Percentiles rank a stretch among this genome's conserved stretches.
Evolutionary conservation across 1,284 basidiomycete genomes (phyloP).

Genomic region (Grifola frondosa): DNA sequence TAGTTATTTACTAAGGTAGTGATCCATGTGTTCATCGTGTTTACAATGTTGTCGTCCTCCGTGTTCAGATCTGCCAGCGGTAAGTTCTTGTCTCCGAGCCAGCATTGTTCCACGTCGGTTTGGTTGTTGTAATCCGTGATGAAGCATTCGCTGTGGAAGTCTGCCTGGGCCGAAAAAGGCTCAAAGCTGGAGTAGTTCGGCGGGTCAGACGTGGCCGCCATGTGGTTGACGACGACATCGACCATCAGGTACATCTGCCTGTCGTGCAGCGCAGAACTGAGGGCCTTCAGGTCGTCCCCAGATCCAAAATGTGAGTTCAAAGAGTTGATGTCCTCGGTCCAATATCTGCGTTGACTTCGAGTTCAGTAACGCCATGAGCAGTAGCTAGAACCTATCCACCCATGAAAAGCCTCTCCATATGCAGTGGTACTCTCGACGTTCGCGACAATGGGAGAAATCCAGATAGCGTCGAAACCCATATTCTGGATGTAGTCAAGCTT

Average conservation of each 20-base stretch:
- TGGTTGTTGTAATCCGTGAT: conserved; percentile 50
- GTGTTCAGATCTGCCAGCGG: conserved; percentile 76
- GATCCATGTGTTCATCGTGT: conserved; percentile 63
- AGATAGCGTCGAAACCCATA: conserved; percentile 76
- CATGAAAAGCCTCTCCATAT: conserved; percentile 70
- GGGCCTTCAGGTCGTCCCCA: conserved; percentile 63
- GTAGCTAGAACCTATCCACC: conserved; percentile 26
- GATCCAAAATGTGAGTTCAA: conserved; percentile 73
- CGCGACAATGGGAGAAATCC: conserved; percentile 66
- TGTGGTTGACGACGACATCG: conserved; percentile 76
- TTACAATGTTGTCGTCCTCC: conserved; percentile 55
- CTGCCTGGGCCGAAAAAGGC: conserved; percentile 55
- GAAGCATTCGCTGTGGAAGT: conserved; percentile 66
- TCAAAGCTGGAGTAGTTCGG: conserved; percentile 59
- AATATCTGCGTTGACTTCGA: conserved; percentile 39
- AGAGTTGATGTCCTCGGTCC: conserved; percentile 60
- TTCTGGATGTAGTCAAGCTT: conserved; percentile 79
- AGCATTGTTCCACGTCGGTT: conserved; percentile 69
- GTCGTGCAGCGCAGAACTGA: conserved; percentile 62
- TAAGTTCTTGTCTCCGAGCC: conserved; percentile 70
- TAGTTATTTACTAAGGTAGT: conserved; percentile 60
- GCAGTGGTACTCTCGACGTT: conserved; percentile 69
- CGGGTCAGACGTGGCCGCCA: conserved; percentile 57
- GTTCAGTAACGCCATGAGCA: neutral
- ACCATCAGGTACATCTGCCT: conserved; percentile 80